These are phyloP conservation scores for Pleurotus sapidus DNA, from an alignment of 768 basidiomycete species.

Conservation along the genomic window DNA sequence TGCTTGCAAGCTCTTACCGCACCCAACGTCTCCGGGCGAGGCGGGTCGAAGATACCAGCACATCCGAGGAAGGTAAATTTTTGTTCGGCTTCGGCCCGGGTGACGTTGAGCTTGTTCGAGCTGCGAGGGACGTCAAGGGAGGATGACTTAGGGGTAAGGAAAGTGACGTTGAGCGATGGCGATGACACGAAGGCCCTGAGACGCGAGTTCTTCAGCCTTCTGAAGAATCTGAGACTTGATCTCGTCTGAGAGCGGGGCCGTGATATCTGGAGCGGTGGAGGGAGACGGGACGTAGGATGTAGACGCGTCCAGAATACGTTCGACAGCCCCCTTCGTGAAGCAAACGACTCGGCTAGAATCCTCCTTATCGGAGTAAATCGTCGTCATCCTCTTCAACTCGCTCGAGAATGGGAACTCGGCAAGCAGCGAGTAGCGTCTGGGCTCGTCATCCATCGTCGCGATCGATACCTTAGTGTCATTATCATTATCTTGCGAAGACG, in stretches of 20 bases:
- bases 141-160: constrained; percentile 15
- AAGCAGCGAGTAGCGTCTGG: constrained; percentile 29
- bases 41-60: constrained; percentile 56
- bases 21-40: constrained; percentile 48
- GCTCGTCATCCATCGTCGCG: background rate
- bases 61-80: constrained; percentile 50
- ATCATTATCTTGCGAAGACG: constrained; percentile 19
- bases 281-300: constrained; percentile 27
- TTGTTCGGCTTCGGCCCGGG: constrained; percentile 43
- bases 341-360: constrained; percentile 18
- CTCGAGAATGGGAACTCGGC: constrained; percentile 47
- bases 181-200: constrained; percentile 39
- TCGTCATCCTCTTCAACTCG: constrained; percentile 49
- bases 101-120: background rate
- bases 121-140: constrained; percentile 10
- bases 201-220: constrained; percentile 31
- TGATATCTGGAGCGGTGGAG: constrained; percentile 12
- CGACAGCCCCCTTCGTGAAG: constrained; percentile 38
- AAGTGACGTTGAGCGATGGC: constrained; percentile 29
- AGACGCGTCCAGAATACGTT: constrained; percentile 50
- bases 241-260: constrained; percentile 25
- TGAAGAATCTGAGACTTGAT: constrained; percentile 16
- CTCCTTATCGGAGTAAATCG: constrained; percentile 29
- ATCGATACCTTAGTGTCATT: constrained; percentile 12
- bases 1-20: constrained; percentile 49